Percentiles rank a stretch among this genome's conserved stretches.
Evolutionary conservation across 2,329 filamentous ascomycete genomes (phyloP).

Genomic region (Calonectria ilicicola): DNA sequence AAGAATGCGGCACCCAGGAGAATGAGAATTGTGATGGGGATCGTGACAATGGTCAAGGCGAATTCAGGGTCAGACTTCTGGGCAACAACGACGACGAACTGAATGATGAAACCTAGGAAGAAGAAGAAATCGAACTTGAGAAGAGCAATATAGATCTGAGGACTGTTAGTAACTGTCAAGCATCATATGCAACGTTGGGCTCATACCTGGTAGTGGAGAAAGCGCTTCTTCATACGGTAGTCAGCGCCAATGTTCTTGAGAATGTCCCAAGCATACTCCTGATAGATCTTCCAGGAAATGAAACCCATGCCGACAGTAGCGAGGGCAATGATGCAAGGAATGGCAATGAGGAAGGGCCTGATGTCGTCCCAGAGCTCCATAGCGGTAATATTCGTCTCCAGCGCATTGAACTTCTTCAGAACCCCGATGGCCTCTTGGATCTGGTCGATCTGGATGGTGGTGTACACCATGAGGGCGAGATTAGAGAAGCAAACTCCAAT

Average conservation of each 20-base stretch:
- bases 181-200: background rate
- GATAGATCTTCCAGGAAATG: conserved; percentile 94
- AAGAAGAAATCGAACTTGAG: conserved; percentile 99
- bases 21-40: conserved; percentile 91
- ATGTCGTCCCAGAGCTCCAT: conserved; percentile 75
- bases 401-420: conserved; percentile 59
- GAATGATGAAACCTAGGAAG: conserved; percentile 98
- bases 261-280: conserved; percentile 99
- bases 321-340: conserved; percentile 85
- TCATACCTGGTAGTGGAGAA: conserved; percentile 92
- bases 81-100: conserved; percentile 94
- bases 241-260: conserved; percentile 99
- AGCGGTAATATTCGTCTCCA: conserved; percentile 51
- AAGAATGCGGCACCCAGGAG: conserved; percentile 87
- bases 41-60: conserved; percentile 86
- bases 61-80: conserved; percentile 79
- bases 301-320: conserved; percentile 79
- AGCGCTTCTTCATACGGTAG: conserved; percentile 95
- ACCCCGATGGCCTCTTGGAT: conserved; percentile 78
- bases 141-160: conserved; percentile 93
- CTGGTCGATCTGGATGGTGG: conserved; percentile 92
- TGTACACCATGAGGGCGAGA: conserved; percentile 90
- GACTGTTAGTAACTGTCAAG: background rate
- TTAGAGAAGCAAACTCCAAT: conserved; percentile 97
- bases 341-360: conserved; percentile 83